Conservation (phyloP, 768 basidiomycete genomes). For the Lactarius hatsudake region DNA sequence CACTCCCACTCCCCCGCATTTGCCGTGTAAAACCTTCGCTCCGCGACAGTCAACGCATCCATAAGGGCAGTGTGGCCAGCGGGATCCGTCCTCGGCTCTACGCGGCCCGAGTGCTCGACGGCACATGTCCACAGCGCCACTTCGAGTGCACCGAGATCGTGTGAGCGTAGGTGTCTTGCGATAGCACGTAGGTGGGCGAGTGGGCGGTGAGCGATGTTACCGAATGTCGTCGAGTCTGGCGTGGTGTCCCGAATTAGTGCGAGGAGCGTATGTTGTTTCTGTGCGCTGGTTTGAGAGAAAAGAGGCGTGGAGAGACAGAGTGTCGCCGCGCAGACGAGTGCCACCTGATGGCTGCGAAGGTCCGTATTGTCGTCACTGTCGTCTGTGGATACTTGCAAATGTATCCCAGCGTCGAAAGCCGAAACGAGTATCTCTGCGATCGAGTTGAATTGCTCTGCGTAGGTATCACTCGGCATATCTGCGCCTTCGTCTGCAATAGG, state of each 20-base stretch:
- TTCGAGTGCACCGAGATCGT: slow-evolving; percentile 10
- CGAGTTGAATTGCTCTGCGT: slow-evolving; percentile 3
- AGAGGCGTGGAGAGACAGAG: slow-evolving; percentile 8
- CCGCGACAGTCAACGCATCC: neutral
- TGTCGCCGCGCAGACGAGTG: slow-evolving; percentile 11
- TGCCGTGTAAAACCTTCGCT: neutral
- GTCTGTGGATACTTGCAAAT: neutral
- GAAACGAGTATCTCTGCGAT: slow-evolving; percentile 18
- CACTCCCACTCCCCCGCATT: neutral
- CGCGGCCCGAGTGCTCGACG: neutral
- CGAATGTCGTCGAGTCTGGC: slow-evolving; percentile 9
- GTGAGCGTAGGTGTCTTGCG: neutral
- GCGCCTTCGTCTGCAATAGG: slow-evolving; percentile 4
- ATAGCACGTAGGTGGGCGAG: neutral
- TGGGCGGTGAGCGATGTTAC: neutral
- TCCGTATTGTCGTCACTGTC: neutral
- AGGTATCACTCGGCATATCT: neutral
- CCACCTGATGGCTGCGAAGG: neutral
- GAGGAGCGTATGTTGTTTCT: neutral
- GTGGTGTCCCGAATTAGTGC: slow-evolving; percentile 1
- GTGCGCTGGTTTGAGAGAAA: neutral
- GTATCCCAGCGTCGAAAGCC: neutral
- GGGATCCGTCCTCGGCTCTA: neutral
- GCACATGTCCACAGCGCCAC: slow-evolving; percentile 10
- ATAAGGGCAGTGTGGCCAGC: neutral